Base-by-base conservation (phyloP, 495 filamentous ascomycete species). In the Chaetomium fimeti region DNA sequence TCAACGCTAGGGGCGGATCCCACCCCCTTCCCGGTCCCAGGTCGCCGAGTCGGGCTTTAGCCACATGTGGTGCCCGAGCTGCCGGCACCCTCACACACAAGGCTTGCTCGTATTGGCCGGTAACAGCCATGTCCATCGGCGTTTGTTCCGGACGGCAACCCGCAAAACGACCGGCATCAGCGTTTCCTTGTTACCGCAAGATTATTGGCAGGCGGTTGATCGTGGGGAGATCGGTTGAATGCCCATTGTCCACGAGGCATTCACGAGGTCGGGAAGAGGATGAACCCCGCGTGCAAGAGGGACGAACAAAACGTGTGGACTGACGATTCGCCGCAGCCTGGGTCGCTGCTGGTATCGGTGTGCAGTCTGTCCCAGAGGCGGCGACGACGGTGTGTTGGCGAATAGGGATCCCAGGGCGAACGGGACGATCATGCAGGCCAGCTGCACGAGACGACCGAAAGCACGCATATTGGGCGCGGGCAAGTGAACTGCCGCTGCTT, bases 1-100 rank as follows among this genome's bases (percentile, higher is more conserved):
- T 70, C 66, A 74, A 75, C 70, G 73, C 72, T 69, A 75, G 66
- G 61, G 38, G 66, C 67, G 67, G 69, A 73, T 70, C 67, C 64
- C 66, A 70, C 66, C 71, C 71, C 63, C 60, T 74, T 69, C 63
- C 56, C 68, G 66, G 63, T 67, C 63, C 59, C 64, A 73, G 72
- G 72, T 75, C 72, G 70, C 70, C 74, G 74, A 75, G 52, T 73
- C 72, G 70, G 74, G 70, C 74, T 74, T 73, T 73, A 73, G 72
- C 74, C 72, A 74, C 72, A 73, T 67, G 62, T 62, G 67, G 64
- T 72, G 71, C 68, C 73, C 71, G 70, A 71, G 61, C 66, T 61
- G 71, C 66, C 67, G 71, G 68, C 49, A 55, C 22, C 55, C 55
- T 60, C 25, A 59, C 47, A 59, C 36, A 53, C 52, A 25, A 48